Base-by-base conservation (phyloP, 2,329 filamentous ascomycete genomes). In the Fusarium oxysporum region DNA sequence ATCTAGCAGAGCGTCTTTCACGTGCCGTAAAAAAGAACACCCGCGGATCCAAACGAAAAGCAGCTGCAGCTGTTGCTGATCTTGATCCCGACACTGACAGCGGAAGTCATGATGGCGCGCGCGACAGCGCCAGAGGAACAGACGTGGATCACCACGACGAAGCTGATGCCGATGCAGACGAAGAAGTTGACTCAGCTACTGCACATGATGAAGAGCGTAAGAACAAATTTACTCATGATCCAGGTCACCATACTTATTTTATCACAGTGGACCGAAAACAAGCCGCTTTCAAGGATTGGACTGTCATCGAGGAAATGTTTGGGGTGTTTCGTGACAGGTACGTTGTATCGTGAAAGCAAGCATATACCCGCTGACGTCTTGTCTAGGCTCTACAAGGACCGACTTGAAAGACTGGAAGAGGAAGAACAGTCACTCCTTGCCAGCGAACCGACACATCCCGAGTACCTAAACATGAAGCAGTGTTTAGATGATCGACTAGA, bases 381-480 rank as follows among this genome's bases (percentile, higher is more conserved):
- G 60, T 16, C 50, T 77, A 97, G 95, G 73, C 88, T 98, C 45
- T 96, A 95, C 81, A 94, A 96, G 79, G 96, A 98, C 81, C 90
- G 94, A 71, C 88, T 99, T 28, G 92, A 93, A 56, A 91, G 93
- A 77, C 86, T 97, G 62, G 95, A 97, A 77, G 84, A 87, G 73
- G 90, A 92, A 80, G 90, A 92, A 78, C 87, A 86, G 37, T 90
- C 91, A 80, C 82, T 92, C 23, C 82, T 85, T 62, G 85, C 88
- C 74, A 85, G 88, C 51, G 86, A 85, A 60, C 90, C 90, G n/a
- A 92, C 90, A n/a, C 96, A 99, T 80, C 93, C 94, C 40, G 96
- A 97, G 81, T 96, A 95, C 75, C 86, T 98, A 40, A 93, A 93
- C 45, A 97, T 97, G 91, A 92, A 97, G 81, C 91, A 94, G 80